These are phyloP conservation scores for Rhizoclosmatium sp. DNA, from an alignment of 192 early-diverging fungal genomes.

Conservation along the genomic window DNA sequence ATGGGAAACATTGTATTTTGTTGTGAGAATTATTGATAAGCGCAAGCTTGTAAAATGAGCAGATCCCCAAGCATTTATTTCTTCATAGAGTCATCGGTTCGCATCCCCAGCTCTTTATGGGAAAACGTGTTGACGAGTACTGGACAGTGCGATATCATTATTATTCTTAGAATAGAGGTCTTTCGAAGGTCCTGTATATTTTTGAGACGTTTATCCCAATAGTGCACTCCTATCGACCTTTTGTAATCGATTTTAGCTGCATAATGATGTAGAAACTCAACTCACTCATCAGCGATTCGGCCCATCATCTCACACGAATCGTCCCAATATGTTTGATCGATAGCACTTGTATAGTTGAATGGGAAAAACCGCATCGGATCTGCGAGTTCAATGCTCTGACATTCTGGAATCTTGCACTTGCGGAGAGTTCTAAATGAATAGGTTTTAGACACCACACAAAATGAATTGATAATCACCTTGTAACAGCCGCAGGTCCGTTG, in stretches of 20 bases:
- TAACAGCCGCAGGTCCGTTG: constrained; percentile 40
- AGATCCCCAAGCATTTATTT: no score
- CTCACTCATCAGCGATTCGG: background rate
- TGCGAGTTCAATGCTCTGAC: background rate
- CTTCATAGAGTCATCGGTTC: background rate
- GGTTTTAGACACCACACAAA: no score
- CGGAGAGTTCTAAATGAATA: background rate
- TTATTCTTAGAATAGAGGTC: background rate
- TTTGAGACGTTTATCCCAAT: constrained; percentile 13
- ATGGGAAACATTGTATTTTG: no score
- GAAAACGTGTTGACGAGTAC: background rate
- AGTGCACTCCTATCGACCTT: constrained; percentile 20
- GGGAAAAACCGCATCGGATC: constrained; percentile 2
- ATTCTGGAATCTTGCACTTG: background rate
- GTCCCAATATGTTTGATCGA: background rate
- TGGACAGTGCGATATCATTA: background rate
- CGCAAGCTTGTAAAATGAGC: no score
- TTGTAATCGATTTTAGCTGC: background rate
- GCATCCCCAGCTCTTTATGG: background rate
- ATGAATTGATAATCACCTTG: background rate
- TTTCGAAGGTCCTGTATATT: background rate
- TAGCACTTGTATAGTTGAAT: background rate
- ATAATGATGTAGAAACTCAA: background rate
- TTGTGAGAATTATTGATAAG: no score
- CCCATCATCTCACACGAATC: background rate